Base-by-base conservation (phyloP, 176 grass and related monocot species). In the Rhynchospora tenuis region DNA sequence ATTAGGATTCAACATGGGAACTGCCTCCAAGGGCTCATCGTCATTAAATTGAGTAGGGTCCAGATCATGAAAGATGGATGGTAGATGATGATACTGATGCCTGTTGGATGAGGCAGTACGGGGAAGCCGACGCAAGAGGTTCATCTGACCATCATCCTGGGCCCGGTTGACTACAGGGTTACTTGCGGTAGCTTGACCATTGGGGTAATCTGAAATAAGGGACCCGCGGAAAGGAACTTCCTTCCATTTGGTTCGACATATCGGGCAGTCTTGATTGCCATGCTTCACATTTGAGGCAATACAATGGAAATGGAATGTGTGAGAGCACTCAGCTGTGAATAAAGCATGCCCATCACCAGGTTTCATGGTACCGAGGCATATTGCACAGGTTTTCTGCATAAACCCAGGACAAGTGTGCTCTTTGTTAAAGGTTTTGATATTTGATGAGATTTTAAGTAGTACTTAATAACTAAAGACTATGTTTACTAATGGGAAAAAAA, bases 241-340 rank as follows among this genome's bases (percentile, higher is more conserved):
- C 88, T 93, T 95, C 93, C 93, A 95, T 82, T 91, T 90, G 79
- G 84, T 85, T 60, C 83, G 87, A 44, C 91, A 97, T 59, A 93
- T 87, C 61, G 94, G 91, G 51, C 91, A 93, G 11, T 84, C 86
- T 84, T 72, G 90, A 83, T 90, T 97, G 45, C 89, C 93, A 20
- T 95, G 88, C 85, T 91, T 95, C 76, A 95, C 90, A 89, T 93
- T 95, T 78, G 93, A 87, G 80, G 88, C 83, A 87, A 95, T 95
- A 44, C 93, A 95, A 43, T 95, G 93, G 78, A 95, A 95, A 51
- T 95, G 93, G 58, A 95, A 95, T 45, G 90, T 93, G 69, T 95
- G 93, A 3, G 88, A 91, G 73, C 93, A 95, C 83, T 95, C 93
- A 59, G 93, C 93, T 59, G 93, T 95, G 83, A 95, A 95, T 45